Evolutionary conservation across 2,329 filamentous ascomycete species (phyloP).

Genomic region (Pyrenophora tritici-repentis): DNA sequence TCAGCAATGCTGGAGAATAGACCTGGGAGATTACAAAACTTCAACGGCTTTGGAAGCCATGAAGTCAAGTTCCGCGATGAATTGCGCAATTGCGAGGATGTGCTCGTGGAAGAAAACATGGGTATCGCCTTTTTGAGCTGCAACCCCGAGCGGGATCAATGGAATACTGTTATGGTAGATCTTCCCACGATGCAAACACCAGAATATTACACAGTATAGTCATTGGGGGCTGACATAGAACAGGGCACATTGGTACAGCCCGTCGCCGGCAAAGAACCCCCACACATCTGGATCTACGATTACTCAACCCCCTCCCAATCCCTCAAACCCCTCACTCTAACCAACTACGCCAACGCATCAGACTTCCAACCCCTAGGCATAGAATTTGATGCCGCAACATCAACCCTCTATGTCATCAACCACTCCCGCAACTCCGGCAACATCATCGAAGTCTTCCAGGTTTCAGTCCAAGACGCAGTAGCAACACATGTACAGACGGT

Average conservation of each 20-base stretch:
- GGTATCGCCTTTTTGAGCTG: constrained; percentile 52
- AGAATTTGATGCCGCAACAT: constrained; percentile 41
- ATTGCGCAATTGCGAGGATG: constrained; percentile 53
- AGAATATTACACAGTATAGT: too few species aligned
- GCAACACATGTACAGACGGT: constrained; percentile 41
- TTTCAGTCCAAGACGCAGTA: constrained; percentile 27
- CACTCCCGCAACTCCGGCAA: constrained; percentile 43
- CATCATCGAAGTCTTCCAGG: constrained; percentile 39
- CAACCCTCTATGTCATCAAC: constrained; percentile 49
- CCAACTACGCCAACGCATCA: constrained; percentile 26
- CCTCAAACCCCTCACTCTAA: constrained; percentile 33
- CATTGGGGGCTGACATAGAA: too few species aligned
- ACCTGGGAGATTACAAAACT: constrained; percentile 23
- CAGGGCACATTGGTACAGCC: constrained; percentile 39
- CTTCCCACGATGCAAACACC: too few species aligned
- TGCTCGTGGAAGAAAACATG: constrained; percentile 43
- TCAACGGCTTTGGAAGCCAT: constrained; percentile 32
- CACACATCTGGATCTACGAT: constrained; percentile 48
- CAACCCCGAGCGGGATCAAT: constrained; percentile 50
- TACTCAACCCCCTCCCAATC: constrained; percentile 36
- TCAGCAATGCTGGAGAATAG: constrained; percentile 26
- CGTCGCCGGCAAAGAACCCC: constrained; percentile 16
- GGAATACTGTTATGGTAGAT: constrained; percentile 55
- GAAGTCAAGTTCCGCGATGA: constrained; percentile 44
- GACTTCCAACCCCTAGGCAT: constrained; percentile 53